These are phyloP conservation scores for Phylloporus sp. DNA, from an alignment of 768 basidiomycete species.

Conservation along the genomic window DNA sequence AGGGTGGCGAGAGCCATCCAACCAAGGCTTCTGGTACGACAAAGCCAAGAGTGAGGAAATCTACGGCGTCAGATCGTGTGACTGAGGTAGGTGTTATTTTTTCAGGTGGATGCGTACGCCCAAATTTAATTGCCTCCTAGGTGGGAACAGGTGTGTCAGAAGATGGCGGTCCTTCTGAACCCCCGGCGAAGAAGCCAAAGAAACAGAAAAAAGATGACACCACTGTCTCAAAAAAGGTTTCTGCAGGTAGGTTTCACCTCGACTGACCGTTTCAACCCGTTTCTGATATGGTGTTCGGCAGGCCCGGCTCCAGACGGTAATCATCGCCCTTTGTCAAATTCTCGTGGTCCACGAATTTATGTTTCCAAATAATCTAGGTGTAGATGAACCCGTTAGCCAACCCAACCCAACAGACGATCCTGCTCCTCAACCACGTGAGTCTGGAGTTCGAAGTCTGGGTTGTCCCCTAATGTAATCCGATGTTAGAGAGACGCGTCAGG, in stretches of 20 bases:
- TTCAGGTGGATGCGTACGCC: background rate
- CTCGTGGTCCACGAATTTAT: background rate
- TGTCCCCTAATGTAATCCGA: conserved; percentile 3
- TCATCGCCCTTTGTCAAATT: background rate
- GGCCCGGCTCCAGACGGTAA: conserved; percentile 8
- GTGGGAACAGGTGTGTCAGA: background rate
- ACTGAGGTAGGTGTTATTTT: conserved; percentile 11
- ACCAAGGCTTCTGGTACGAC: conserved; percentile 6
- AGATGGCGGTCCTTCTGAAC: background rate
- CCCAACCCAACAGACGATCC: background rate
- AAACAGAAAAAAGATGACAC: conserved; percentile 7
- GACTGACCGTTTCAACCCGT: background rate
- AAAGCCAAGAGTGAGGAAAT: conserved; percentile 8
- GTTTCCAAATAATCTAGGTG: conserved; percentile 4
- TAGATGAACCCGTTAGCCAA: background rate
- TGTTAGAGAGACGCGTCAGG: background rate
- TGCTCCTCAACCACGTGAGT: conserved; percentile 12
- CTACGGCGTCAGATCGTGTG: background rate
- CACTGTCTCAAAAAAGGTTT: background rate
- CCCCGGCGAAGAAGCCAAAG: conserved; percentile 5
- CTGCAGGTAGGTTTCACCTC: conserved; percentile 10
- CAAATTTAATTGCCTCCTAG: conserved; percentile 9
- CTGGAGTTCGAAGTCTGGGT: background rate
- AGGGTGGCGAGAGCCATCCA: background rate
- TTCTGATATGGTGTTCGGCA: background rate